Conservation (phyloP, 1,284 basidiomycete genomes). For the Paramarasmius palmivorus region DNA sequence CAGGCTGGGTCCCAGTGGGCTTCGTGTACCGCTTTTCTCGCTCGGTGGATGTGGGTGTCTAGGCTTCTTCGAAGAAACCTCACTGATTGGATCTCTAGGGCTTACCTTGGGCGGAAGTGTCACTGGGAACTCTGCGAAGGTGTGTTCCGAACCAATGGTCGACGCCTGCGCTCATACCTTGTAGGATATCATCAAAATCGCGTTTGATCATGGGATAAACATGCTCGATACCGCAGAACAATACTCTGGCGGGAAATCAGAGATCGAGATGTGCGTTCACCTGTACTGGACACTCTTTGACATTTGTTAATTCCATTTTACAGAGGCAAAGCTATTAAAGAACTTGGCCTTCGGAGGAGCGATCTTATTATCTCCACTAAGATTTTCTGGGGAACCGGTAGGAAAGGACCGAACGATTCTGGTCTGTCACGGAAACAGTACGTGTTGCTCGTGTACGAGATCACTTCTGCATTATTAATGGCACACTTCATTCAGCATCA, state of each 20-base stretch:
- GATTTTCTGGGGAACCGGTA: slow-evolving; percentile 51
- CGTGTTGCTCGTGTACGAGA: slow-evolving; percentile 29
- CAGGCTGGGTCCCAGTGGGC: slow-evolving; percentile 70
- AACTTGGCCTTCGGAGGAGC: slow-evolving; percentile 68
- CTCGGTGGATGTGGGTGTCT: slow-evolving; percentile 74
- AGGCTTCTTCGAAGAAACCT: too few species aligned
- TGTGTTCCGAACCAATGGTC: slow-evolving; percentile 22
- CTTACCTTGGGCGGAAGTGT: slow-evolving; percentile 70
- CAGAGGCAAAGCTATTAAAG: slow-evolving; percentile 78
- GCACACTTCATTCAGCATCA: slow-evolving; percentile 46
- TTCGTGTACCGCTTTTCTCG: slow-evolving; percentile 79
- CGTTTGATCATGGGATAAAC: slow-evolving; percentile 69
- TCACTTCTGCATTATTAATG: slow-evolving; percentile 1
- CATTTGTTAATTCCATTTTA: background rate
- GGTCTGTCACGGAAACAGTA: slow-evolving; percentile 76
- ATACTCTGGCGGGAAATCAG: slow-evolving; percentile 72
- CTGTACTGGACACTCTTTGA: background rate
- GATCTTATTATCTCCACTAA: slow-evolving; percentile 79
- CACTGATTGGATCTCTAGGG: slow-evolving; percentile 38
- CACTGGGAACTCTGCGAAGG: slow-evolving; percentile 71
- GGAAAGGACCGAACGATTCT: slow-evolving; percentile 58
- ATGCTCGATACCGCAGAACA: slow-evolving; percentile 59
- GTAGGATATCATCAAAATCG: slow-evolving; percentile 63
- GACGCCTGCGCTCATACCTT: background rate
- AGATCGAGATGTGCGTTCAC: slow-evolving; percentile 55